Evolutionary conservation across 2,329 filamentous ascomycete species (phyloP).

Genomic region (Onygenales sp.): DNA sequence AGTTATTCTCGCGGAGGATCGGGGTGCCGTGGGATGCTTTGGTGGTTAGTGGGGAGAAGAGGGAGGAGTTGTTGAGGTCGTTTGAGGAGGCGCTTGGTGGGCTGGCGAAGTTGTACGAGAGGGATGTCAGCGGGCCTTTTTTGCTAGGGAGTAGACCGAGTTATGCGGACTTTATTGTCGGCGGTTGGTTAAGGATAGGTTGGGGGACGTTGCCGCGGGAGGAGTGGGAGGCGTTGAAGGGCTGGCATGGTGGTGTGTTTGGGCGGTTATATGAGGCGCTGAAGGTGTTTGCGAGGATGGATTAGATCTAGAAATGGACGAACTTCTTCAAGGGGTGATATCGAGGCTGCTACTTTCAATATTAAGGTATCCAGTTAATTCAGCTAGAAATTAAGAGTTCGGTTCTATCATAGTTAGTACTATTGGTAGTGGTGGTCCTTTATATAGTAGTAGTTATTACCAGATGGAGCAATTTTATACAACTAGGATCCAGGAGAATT

Average conservation of each 20-base stretch:
- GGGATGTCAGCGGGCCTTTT: slow-evolving; percentile 38
- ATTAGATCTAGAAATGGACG: slow-evolving; percentile 10
- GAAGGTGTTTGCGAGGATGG: slow-evolving; percentile 26
- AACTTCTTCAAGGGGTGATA: no score
- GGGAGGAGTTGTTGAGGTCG: slow-evolving; percentile 28
- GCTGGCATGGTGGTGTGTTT: slow-evolving; percentile 45
- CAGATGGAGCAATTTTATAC: no score
- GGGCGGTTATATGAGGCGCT: slow-evolving; percentile 41
- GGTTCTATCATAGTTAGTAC: no score
- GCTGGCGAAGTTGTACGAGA: slow-evolving; percentile 34
- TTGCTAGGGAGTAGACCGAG: slow-evolving; percentile 36
- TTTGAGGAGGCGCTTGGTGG: slow-evolving; percentile 35
- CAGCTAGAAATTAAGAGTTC: no score
- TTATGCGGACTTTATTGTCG: slow-evolving; percentile 51
- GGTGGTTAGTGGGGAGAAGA: slow-evolving; percentile 27
- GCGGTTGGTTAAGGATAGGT: slow-evolving; percentile 46
- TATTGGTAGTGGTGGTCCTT: no score
- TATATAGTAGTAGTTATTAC: no score
- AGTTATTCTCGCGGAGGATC: slow-evolving; percentile 41
- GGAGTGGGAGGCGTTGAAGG: slow-evolving; percentile 40
- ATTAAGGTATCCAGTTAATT: no score
- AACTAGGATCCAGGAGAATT: no score
- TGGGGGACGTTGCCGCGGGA: slow-evolving; percentile 27
- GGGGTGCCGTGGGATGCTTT: slow-evolving; percentile 36
- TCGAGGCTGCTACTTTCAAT: no score